Conservation (phyloP, 225 moss, liverwort and hornwort genomes). For the Physcomitrellopsis africana region DNA sequence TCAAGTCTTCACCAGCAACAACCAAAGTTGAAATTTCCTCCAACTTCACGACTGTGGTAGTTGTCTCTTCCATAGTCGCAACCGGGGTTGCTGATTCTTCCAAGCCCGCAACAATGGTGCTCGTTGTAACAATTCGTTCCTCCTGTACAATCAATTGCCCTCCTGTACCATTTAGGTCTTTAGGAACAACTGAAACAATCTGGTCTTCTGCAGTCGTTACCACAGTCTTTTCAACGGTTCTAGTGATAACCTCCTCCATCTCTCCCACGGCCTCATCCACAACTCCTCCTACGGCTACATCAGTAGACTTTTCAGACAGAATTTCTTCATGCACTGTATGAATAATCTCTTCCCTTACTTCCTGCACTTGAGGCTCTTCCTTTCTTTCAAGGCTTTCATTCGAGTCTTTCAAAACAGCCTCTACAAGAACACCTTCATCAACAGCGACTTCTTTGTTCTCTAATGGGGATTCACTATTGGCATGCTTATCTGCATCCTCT, state of each 20-base stretch:
- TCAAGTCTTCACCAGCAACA: conserved; percentile 33
- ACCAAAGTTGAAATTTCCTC: conserved; percentile 37
- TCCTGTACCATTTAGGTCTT: conserved; percentile 22
- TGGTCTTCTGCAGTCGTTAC: conserved; percentile 42
- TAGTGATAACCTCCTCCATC: conserved; percentile 36
- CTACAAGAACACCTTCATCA: conserved; percentile 56
- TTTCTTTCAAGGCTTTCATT: conserved; percentile 26
- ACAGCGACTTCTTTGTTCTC: conserved; percentile 4
- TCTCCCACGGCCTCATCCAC: conserved; percentile 38
- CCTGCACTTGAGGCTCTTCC: conserved; percentile 37
- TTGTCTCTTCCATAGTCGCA: conserved; percentile 33
- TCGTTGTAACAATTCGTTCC: conserved; percentile 45
- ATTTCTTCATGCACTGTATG: conserved; percentile 14
- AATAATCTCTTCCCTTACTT: conserved; percentile 22
- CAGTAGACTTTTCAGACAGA: conserved; percentile 29
- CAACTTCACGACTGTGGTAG: conserved; percentile 34
- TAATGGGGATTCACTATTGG: not conserved
- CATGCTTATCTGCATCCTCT: conserved; percentile 27
- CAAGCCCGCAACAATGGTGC: conserved; percentile 34
- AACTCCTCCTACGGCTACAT: conserved; percentile 38
- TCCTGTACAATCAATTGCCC: conserved; percentile 27
- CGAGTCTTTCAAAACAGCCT: conserved; percentile 40
- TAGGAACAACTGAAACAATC: conserved; percentile 38
- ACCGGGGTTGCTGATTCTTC: conserved; percentile 40
- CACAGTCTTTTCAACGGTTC: conserved; percentile 43